These are phyloP conservation scores for Fusarium sp. DNA, from an alignment of 2,329 filamentous ascomycete genomes.

Conservation along the genomic window DNA sequence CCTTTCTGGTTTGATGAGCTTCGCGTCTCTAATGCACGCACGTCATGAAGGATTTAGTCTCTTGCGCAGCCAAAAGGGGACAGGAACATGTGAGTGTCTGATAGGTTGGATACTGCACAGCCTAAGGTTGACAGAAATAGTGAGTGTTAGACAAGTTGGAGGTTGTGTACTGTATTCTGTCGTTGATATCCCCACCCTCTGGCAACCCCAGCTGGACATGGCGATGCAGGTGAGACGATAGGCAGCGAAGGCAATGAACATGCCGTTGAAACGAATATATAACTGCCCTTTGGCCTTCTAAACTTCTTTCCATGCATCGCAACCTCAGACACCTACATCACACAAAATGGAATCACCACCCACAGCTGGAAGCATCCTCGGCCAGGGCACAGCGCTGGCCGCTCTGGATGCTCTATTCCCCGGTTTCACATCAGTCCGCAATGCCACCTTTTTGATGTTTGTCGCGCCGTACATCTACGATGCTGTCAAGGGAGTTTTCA, in stretches of 20 bases:
- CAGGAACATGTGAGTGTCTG: too few species aligned
- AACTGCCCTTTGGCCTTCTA: not conserved
- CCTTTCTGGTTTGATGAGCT: not conserved
- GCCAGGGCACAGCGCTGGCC: not conserved
- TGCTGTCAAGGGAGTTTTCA: not conserved
- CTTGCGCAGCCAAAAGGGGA: too few species aligned
- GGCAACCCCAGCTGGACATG: not conserved
- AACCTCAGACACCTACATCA: not conserved
- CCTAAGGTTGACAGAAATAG: not conserved
- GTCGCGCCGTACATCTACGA: not conserved
- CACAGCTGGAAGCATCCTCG: not conserved
- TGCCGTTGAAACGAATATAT: not conserved
- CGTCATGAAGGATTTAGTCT: not conserved
- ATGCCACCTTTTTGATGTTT: not conserved
- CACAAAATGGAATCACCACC: not conserved
- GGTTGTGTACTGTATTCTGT: not conserved
- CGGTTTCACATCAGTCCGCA: not conserved
- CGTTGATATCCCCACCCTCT: not conserved
- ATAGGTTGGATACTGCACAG: too few species aligned
- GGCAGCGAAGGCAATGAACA: not conserved
- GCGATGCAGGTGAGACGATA: not conserved
- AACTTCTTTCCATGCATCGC: not conserved
- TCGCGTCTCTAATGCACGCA: not conserved
- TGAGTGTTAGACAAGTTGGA: not conserved
- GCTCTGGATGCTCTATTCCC: not conserved